Evolutionary conservation across 768 basidiomycete genomes (phyloP), one percentile per base, ranked within the genome.

Genomic region (Tulasnella sp.): DNA sequence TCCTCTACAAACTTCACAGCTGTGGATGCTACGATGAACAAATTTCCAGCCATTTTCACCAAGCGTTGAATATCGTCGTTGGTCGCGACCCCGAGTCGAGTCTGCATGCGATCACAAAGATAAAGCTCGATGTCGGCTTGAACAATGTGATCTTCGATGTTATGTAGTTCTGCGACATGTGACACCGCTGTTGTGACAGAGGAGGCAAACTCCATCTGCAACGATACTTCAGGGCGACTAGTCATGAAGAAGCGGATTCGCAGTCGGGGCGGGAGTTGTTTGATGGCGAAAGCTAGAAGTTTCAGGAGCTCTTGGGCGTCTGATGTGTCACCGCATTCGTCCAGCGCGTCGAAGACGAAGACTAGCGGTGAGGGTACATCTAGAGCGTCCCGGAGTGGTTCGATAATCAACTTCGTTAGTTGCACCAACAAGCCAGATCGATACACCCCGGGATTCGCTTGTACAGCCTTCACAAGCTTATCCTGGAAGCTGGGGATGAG

Each of bases 291-390:
- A 5, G 61, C 58, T 17, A 73, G 64, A 8, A 72, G 45, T 10
- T n/a, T n/a, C 23, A 73, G 63, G 2, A 72, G 48, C 3, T 50
- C 24, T 19, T 60, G 48, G 4, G 51, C 30, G 5, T 23, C 56
- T 21, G 42, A 48, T 24, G 23, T 43, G 30, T 32, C 45, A 10
- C 54, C 64, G 15, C 73, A 69, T 65, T 75, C 73, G 61, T 75
- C 73, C 29, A 75, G 63, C 1, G 68, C 73, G 61, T 75, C 74
- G 23, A 75, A 64, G 50, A 74, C 66, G 52, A 74, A 61, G 15
- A 74, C 49, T 26, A 70, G 30, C 7, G 62, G 65, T 24, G 49
- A 26, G n/a, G 51, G 27, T 15, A 53, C 5, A 11, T 21, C 13
- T 17, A 49, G n/a, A 13, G 19, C 21, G 1, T 24, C 30, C 19